Evolutionary conservation across 2,329 filamentous ascomycete species (phyloP), one percentile per base, ranked within the genome.

Genomic region (Aureobasidium pullulans): DNA sequence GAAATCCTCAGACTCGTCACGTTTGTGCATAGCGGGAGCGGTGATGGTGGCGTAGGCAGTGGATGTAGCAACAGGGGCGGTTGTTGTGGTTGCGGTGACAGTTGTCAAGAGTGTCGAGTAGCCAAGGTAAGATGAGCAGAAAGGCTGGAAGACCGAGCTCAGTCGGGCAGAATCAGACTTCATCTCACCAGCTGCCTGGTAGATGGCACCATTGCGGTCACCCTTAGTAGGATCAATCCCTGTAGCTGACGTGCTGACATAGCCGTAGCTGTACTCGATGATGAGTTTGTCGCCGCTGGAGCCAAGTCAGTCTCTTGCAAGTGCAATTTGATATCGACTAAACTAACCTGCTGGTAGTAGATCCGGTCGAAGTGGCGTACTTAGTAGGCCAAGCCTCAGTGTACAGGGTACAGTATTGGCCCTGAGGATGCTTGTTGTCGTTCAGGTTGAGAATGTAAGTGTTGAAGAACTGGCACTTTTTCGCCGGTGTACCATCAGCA

Each of bases 381-480:
- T 43, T 53, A 2, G 43, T 50, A 4, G 62, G 54, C 66, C 66
- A 67, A 28, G 62, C 62, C 62, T 66, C 62, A 23, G 61, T 64
- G 61, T 68, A 68, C 46, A 67, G 56, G 7, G 65, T 49, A 60
- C 69, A 71, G 62, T 69, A 68, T 59, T 72, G 68, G 9, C 64
- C 64, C 9, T 63, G 32, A 7, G 63, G 54, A 2, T 61, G 60
- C 1, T 60, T 60, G 54, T 69, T 65, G 46, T 66, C 66, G 47
- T 65, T 63, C 16, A 71, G 60, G n/a, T 50, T 34, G 11, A 59
- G 34, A 9, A 71, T 46, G 59, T 72, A 71, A 4, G 70, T 69
- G 59, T 72, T 70, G 64, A 68, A 68, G 63, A 70, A 72, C 40
- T 66, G 65, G 65, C 70, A 73, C 15, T 64, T 68, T 63, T 65